These are phyloP conservation scores for Neurospora discreta DNA, from an alignment of 495 filamentous ascomycete species.

Conservation along the genomic window DNA sequence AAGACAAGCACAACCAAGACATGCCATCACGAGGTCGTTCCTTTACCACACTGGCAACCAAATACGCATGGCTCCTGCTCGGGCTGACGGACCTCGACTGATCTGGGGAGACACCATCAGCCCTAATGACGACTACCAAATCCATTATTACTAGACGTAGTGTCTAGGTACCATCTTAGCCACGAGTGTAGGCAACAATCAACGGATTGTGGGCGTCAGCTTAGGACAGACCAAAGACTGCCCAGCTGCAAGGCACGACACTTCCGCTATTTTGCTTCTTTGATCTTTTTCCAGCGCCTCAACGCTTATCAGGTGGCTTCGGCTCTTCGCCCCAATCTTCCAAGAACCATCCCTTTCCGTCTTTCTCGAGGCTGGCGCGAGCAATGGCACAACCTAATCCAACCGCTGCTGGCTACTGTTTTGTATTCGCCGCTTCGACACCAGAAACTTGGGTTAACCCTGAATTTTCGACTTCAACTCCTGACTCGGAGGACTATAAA, in stretches of 20 bases:
- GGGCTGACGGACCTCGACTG: not conserved
- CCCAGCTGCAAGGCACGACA: not conserved
- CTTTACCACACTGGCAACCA: not conserved
- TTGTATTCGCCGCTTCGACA: not conserved
- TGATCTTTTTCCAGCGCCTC: not conserved
- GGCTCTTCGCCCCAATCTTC: not conserved
- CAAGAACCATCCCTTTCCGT: not conserved
- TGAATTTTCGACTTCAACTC: not conserved
- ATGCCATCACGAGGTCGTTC: not conserved
- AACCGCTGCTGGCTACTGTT: not conserved
- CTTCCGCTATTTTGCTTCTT: not conserved
- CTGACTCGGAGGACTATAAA: not conserved
- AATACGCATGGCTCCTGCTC: not conserved
- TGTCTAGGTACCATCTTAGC: not conserved
- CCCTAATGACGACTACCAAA: not conserved
- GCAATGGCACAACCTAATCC: not conserved
- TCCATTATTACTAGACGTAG: too few relatives aligned
- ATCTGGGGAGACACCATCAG: not conserved
- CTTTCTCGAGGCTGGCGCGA: not conserved
- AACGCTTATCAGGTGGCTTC: not conserved
- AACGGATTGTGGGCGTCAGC: not conserved
- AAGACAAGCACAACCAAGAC: not conserved
- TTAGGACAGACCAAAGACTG: not conserved
- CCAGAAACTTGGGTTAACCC: not conserved
- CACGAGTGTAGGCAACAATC: not conserved